Evolutionary conservation across 2,329 filamentous ascomycete genomes (phyloP).

Genomic region (Sclerotiophoma versabilis): DNA sequence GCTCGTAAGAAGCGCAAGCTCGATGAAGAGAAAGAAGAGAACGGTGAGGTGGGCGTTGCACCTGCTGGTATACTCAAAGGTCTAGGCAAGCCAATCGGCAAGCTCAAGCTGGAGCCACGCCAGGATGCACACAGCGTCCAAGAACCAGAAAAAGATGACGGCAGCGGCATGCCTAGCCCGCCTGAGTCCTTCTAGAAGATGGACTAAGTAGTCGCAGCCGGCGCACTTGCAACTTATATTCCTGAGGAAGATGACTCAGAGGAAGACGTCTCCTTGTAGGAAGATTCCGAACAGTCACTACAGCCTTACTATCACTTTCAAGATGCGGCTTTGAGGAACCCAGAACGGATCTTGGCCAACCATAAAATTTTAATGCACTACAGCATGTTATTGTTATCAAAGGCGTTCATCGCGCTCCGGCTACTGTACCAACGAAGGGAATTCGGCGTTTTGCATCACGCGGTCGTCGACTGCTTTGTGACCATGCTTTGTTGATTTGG

Average conservation of each 20-base stretch:
- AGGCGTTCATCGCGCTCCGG: neutral
- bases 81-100: conserved; percentile 64
- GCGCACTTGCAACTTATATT: neutral
- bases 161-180: conserved; percentile 82
- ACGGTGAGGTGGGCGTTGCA: conserved; percentile 30
- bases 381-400: conserved; percentile 8
- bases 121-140: conserved; percentile 68
- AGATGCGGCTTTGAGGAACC: neutral
- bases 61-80: conserved; percentile 39
- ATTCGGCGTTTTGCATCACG: conserved; percentile 28
- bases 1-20: conserved; percentile 87
- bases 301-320: conserved; percentile 10
- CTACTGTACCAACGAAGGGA: conserved; percentile 15
- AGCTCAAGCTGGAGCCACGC: conserved; percentile 56
- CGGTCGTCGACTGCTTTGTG: conserved; percentile 14
- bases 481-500: conserved; percentile 20
- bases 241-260: too few relatives aligned
- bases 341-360: neutral
- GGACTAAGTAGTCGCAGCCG: conserved; percentile 1
- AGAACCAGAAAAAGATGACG: conserved; percentile 72
- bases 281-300: conserved; percentile 1
- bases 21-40: conserved; percentile 54
- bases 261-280: neutral
- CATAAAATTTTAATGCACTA: conserved; percentile 13
- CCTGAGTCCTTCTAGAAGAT: conserved; percentile 66